Evolutionary conservation across 169 alveolate species (phyloP).

Genomic region (Perkinsus marinus): DNA sequence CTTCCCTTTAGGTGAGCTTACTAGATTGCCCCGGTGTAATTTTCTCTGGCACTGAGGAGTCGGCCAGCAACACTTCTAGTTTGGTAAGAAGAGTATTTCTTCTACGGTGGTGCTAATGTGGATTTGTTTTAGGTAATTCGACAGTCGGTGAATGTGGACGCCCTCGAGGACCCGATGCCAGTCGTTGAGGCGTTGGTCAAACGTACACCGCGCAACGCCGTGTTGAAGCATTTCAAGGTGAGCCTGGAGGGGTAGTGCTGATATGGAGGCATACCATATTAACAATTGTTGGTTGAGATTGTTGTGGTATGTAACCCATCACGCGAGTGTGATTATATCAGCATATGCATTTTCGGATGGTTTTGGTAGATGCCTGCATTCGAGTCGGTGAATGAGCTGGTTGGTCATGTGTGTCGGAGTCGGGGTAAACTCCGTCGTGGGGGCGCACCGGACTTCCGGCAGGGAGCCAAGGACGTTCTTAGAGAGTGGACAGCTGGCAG

Average conservation of each 20-base stretch:
- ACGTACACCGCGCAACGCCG: background rate
- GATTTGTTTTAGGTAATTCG: background rate
- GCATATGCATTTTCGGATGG: no score
- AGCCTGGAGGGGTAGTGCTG: background rate
- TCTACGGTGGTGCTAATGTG: background rate
- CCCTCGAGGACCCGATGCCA: background rate
- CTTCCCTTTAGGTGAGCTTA: conserved; percentile 18
- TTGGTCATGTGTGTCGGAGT: conserved; percentile 23
- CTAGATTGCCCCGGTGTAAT: conserved; percentile 82
- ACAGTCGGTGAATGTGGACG: background rate
- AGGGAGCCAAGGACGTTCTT: conserved; percentile 57
- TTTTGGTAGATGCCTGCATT: background rate
- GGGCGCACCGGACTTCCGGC: conserved; percentile 57
- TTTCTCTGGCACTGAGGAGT: conserved; percentile 35
- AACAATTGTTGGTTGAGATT: no score
- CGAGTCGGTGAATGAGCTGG: conserved; percentile 16
- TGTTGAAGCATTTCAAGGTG: background rate
- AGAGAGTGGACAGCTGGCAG: conserved; percentile 58
- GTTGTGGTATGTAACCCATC: no score
- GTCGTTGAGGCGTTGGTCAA: background rate
- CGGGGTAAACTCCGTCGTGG: conserved; percentile 46
- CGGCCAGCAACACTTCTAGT: background rate
- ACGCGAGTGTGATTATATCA: no score
- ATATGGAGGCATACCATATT: no score
- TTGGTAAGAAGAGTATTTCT: background rate